A percentile compares a stretch with the other conserved stretches of the same genome.
Conservation (phyloP, 1,139 yeast genomes). For the Nakaseomyces bracarensis region DNA sequence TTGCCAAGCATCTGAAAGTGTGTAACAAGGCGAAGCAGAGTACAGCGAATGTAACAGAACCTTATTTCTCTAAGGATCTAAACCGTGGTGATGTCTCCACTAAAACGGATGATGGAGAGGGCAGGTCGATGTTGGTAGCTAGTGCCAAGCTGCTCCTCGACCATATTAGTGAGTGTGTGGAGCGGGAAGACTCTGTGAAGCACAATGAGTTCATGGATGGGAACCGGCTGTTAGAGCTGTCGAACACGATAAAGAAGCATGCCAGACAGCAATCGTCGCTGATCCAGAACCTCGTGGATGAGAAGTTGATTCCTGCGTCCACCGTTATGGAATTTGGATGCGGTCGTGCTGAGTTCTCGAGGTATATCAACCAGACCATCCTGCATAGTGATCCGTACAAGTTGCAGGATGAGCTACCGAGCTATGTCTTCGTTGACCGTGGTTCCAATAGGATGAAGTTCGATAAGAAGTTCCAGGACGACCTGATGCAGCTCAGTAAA, state of each 20-base stretch:
- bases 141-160: slow-evolving; percentile 5
- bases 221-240: slow-evolving; percentile 36
- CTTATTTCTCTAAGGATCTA: slow-evolving; percentile 18
- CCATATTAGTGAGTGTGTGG: slow-evolving; percentile 14
- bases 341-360: slow-evolving; percentile 76
- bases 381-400: slow-evolving; percentile 3
- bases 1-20: slow-evolving; percentile 49
- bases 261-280: slow-evolving; percentile 76
- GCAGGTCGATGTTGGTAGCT: no score
- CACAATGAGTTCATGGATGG: slow-evolving; percentile 25
- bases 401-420: slow-evolving; percentile 15
- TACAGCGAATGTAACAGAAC: slow-evolving; percentile 36
- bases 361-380: slow-evolving; percentile 42
- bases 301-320: slow-evolving; percentile 35
- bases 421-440: slow-evolving; percentile 65
- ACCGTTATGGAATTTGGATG: slow-evolving; percentile 77
- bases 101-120: no score
- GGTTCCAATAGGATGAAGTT: slow-evolving; percentile 72
- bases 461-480: slow-evolving; percentile 59
- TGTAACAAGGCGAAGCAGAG: slow-evolving; percentile 44
- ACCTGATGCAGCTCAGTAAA: slow-evolving; percentile 31
- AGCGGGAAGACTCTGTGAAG: slow-evolving; percentile 13
- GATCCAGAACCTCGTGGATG: slow-evolving; percentile 54
- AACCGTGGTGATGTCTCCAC: slow-evolving; percentile 15
- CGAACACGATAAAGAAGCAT: slow-evolving; percentile 56